Conservation (phyloP, 129 eudicot genomes). For the Centrapalus pauciflorus region DNA sequence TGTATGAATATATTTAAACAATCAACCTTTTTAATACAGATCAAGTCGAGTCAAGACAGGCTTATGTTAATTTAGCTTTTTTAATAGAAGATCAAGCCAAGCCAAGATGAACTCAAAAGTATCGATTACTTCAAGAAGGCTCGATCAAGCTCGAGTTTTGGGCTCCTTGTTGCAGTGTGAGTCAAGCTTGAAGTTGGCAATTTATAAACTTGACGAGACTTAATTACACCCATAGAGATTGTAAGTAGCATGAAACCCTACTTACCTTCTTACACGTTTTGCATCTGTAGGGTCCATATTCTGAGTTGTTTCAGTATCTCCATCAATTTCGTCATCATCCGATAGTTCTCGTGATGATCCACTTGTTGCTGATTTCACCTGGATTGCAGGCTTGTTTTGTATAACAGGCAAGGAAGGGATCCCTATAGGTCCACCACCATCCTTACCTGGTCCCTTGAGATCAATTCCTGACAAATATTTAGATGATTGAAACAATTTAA, state of each 20-base stretch:
- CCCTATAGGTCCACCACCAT: slow-evolving; percentile 49
- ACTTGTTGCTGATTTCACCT: slow-evolving; percentile 84
- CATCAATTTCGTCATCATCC: slow-evolving; percentile 91
- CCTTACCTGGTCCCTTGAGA: slow-evolving; percentile 51
- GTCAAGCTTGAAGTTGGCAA: too few relatives aligned
- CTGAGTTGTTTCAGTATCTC: slow-evolving; percentile 68
- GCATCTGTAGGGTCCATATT: slow-evolving; percentile 84
- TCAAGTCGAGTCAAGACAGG: too few relatives aligned
- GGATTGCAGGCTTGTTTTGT: slow-evolving; percentile 59
- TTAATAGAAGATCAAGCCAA: too few relatives aligned
- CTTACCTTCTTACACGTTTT: slow-evolving; percentile 93
- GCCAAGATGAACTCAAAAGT: too few relatives aligned
- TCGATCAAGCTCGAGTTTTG: too few relatives aligned
- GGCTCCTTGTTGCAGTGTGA: too few relatives aligned
- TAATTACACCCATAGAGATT: background rate
- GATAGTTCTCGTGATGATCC: slow-evolving; percentile 89
- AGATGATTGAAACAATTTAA: background rate
- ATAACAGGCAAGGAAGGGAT: slow-evolving; percentile 64
- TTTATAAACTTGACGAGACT: background rate
- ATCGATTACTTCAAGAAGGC: too few relatives aligned
- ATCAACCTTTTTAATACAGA: too few relatives aligned
- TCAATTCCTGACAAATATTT: slow-evolving; percentile 39
- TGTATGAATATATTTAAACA: too few relatives aligned
- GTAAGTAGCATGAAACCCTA: background rate
- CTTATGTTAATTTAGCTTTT: too few relatives aligned